Conservation (phyloP, 768 basidiomycete species). For the Jaapia argillacea region DNA sequence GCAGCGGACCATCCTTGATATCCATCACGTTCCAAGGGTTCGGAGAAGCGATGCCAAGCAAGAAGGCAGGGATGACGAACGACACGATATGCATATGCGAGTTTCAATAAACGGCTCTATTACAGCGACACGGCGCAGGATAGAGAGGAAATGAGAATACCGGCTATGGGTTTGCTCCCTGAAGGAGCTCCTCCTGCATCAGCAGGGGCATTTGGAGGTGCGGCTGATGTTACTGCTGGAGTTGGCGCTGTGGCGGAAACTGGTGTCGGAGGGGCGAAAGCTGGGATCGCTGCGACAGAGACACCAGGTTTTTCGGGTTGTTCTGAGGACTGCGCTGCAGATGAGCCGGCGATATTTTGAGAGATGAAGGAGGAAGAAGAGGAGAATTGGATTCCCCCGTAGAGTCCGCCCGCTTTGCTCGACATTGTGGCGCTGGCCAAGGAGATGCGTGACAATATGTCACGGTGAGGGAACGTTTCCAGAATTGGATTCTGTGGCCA, state of each 20-base stretch:
- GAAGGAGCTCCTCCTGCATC: constrained; percentile 25
- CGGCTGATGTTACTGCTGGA: constrained; percentile 15
- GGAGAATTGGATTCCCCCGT: constrained; percentile 82
- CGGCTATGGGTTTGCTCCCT: constrained; percentile 37
- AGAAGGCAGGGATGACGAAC: too few relatives aligned
- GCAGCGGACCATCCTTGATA: constrained; percentile 80
- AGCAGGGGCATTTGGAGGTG: constrained; percentile 9
- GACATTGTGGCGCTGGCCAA: constrained; percentile 38
- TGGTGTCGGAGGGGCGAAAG: too few relatives aligned
- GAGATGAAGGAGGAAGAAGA: constrained; percentile 31
- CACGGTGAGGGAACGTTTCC: too few relatives aligned
- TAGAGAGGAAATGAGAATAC: constrained; percentile 40
- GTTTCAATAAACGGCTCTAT: constrained; percentile 52
- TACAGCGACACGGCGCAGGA: constrained; percentile 32
- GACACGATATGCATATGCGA: constrained; percentile 7
- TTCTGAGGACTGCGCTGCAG: constrained; percentile 10
- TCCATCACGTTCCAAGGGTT: constrained; percentile 12
- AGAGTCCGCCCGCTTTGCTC: constrained; percentile 74
- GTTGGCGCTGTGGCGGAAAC: constrained; percentile 16
- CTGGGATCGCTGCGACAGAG: constrained; percentile 12
- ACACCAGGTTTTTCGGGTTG: constrained; percentile 11
- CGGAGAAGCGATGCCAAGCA: constrained; percentile 6
- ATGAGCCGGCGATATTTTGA: constrained; percentile 13
- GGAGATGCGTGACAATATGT: neutral
- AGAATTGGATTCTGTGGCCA: too few relatives aligned